phyloP scores from a whole-genome alignment of 2,329 filamentous ascomycete genomes.

The Raffaelea arxii region DNA sequence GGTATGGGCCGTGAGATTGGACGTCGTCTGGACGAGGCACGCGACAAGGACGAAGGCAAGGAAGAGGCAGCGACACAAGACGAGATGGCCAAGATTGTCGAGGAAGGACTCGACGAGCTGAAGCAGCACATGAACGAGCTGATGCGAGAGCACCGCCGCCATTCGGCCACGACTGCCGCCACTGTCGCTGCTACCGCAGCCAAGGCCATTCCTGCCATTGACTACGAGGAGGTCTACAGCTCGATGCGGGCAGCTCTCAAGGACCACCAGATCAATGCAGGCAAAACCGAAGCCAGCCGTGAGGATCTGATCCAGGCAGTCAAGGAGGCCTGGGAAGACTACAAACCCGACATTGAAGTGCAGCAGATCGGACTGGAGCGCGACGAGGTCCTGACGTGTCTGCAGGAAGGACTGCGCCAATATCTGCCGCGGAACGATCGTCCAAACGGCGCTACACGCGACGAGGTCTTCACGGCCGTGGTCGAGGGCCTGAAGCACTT shows the following conservation, averaged over 20 bases:
- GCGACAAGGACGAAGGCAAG: slow-evolving; percentile 32
- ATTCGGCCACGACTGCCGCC: slow-evolving; percentile 47
- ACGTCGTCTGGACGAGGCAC: slow-evolving; percentile 68
- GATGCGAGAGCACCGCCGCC: slow-evolving; percentile 63
- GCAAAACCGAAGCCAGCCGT: slow-evolving; percentile 47
- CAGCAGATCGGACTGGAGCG: slow-evolving; percentile 84
- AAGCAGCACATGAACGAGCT: slow-evolving; percentile 75
- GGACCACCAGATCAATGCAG: slow-evolving; percentile 42
- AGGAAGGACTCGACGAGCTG: slow-evolving; percentile 71
- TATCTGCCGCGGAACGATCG: slow-evolving; percentile 49
- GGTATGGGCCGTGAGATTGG: slow-evolving; percentile 91
- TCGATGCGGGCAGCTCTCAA: slow-evolving; percentile 67
- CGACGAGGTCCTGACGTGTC: slow-evolving; percentile 78
- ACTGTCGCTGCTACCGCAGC: slow-evolving; percentile 34
- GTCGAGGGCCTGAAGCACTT: slow-evolving; percentile 80
- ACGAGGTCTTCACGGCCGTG: slow-evolving; percentile 78
- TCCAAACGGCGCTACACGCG: slow-evolving; percentile 57
- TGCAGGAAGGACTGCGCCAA: slow-evolving; percentile 75
- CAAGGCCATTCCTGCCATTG: slow-evolving; percentile 45
- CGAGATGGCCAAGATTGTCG: slow-evolving; percentile 68
- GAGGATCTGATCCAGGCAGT: slow-evolving; percentile 84
- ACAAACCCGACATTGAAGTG: slow-evolving; percentile 86
- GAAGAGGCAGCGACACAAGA: slow-evolving; percentile 48
- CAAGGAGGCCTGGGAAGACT: slow-evolving; percentile 83
- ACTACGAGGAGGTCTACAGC: slow-evolving; percentile 79